Base-by-base conservation (phyloP, 495 filamentous ascomycete genomes). In the Penicillium canariense region DNA sequence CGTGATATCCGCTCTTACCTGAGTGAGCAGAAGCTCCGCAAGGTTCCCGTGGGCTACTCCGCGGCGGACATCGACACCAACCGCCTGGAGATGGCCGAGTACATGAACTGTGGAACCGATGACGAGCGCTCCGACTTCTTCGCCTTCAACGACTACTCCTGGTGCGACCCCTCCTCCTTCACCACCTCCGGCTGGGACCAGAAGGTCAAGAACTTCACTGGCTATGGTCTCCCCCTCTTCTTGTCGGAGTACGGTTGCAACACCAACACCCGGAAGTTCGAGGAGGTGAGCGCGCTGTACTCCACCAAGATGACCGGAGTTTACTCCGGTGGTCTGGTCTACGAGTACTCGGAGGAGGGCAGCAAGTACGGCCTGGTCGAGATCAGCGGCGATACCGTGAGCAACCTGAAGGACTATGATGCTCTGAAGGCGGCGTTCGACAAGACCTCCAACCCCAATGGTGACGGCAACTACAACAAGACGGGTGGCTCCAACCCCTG, bases 101-200 rank as follows among this genome's bases (percentile, higher is more conserved):
- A 92, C 80, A 89, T 97, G 83, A 96, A 97, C 82, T 97, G 93
- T 67, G 94, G 94, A 54, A 76, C 81, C 38, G 89, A 91, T 46
- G 89, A 90, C 62, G 84, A 87, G 76, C 84, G 93, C 26, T 86
- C 84, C 66, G 93, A 96, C 70, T 97, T 97, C 78, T 97, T 96
- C 71, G 92, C 90, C 45, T 96, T 96, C 77, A 97, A 97, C 74
- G 94, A 96, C 74, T 97, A 97, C 77, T 96, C 91, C 42, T 97
- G 93, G 93, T 97, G 93, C 66, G 87, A 91, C 61, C 82, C 82
- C 46, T 89, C 91, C 18, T 83, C 87, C 48, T 96, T 89, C 75
- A 65, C 65, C 22, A 79, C 69, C 44, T 89, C 92, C 47, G 91
- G 90, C 58, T 97, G 91, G 91, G 79, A 89, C 67, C 75, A 89